Evolutionary conservation across 495 filamentous ascomycete genomes (phyloP), one percentile per base, ranked within the genome.

Genomic region (Aspergillus baeticus): DNA sequence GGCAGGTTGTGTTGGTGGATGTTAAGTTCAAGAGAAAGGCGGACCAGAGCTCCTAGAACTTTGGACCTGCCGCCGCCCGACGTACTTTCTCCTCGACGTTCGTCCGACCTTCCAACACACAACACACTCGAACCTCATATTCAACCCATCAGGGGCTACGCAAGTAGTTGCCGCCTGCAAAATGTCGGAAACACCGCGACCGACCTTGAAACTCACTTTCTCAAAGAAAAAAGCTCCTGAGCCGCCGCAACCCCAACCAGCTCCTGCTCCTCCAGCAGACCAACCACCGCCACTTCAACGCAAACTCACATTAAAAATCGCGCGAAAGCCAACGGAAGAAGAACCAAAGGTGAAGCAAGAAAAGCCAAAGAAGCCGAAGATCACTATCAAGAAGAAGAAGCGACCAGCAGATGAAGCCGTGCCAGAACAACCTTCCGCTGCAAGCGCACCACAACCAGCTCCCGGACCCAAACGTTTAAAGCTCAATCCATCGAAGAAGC

Each of bases 271-370:
- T 29, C 58, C 71, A 8, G 50, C 73, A 33, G 55, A 61, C 21
- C 60, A 64, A 10, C 58, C 60, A 6, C 51, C 38, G 36, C 51
- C 51, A 3, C 66, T 68, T 37, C 72, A 70, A 26, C 69, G 68
- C 36, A 81, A 78, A 58, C 60, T 84, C 26, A 84, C 76, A 2
- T 65, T 85, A 10, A 84, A 84, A 62, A 74, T 83, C 57, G 66
- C 68, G 36, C 69, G 67, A 51, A 75, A 74, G 23, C 62, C 64
- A 3, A 54, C 69, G 1, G 42, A 67, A 63, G 60, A 71, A 66
- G 54, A 58, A 58, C 6, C 34, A 21, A 6, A 38, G 22, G 41
- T 43, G 41, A 21, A 70, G 21, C 37, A 39, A 55, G 63, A 58
- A 13, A 73, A 74, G 58, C 58, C 69, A 8, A 69, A 69, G 53